phyloP scores from a whole-genome alignment of 2,329 filamentous ascomycete species.

The Magnaporthiopsis rhizophila region DNA sequence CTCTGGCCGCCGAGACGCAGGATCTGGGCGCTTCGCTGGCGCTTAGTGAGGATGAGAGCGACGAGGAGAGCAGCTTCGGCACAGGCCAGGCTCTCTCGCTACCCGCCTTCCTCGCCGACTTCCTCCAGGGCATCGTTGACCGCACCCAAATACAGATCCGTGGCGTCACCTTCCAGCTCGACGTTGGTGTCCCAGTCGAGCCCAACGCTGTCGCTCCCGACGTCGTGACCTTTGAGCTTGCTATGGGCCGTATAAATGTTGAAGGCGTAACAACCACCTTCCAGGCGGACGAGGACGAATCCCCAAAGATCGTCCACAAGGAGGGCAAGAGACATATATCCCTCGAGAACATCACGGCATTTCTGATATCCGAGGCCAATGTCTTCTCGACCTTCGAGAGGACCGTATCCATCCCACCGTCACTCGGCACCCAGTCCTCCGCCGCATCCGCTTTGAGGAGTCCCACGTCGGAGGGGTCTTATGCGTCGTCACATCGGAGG shows the following conservation, averaged over 20 bases:
- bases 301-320: conserved; percentile 37
- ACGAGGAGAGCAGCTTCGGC: conserved; percentile 55
- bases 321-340: conserved; percentile 58
- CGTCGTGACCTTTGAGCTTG: conserved; percentile 55
- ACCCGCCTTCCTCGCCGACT: conserved; percentile 61
- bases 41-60: conserved; percentile 50
- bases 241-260: conserved; percentile 55
- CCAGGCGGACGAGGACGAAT: conserved; percentile 18
- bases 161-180: conserved; percentile 57
- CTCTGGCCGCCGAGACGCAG: conserved; percentile 54
- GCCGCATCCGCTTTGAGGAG: conserved; percentile 6
- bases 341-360: conserved; percentile 55
- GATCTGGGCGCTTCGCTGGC: conserved; percentile 53
- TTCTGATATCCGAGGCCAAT: conserved; percentile 59
- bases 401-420: conserved; percentile 51
- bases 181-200: conserved; percentile 49
- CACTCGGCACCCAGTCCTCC: conserved; percentile 40
- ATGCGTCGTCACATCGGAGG: conserved; percentile 7
- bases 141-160: conserved; percentile 59
- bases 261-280: conserved; percentile 52
- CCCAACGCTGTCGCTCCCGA: conserved; percentile 38
- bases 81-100: conserved; percentile 63
- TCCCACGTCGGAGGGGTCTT: conserved; percentile 16
- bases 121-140: conserved; percentile 67
- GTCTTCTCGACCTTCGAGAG: conserved; percentile 53